phyloP scores from a whole-genome alignment of 75 land plant species.

The Sequoiadendron giganteum region DNA sequence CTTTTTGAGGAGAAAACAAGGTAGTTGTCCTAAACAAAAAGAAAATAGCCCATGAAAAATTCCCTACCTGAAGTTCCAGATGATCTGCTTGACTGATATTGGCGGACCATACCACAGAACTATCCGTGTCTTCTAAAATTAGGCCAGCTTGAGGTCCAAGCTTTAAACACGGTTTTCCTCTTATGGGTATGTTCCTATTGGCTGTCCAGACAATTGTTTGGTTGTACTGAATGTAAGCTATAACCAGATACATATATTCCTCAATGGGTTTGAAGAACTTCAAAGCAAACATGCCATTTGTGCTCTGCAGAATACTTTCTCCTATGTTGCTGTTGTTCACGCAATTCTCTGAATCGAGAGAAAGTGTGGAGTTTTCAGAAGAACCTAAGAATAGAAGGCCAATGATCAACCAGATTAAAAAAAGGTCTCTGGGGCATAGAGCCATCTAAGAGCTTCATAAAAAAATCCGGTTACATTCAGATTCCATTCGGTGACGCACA shows the following conservation, averaged over 20 bases:
- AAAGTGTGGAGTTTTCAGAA: neutral
- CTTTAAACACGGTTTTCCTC: conserved; percentile 1
- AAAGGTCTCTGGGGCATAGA: neutral
- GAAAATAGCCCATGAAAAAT: neutral
- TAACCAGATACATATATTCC: neutral
- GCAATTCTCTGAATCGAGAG: neutral
- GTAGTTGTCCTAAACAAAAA: neutral
- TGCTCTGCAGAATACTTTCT: neutral
- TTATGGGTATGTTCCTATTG: conserved; percentile 16
- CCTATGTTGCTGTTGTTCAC: neutral
- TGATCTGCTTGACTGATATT: conserved; percentile 4
- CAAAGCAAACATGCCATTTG: neutral
- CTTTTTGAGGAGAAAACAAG: neutral
- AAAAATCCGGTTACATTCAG: neutral
- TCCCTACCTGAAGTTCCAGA: conserved; percentile 10
- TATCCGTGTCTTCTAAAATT: conserved; percentile 2
- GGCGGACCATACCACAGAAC: conserved; percentile 12
- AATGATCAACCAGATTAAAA: neutral
- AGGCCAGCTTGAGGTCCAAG: conserved; percentile 4
- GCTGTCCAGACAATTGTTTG: conserved; percentile 16
- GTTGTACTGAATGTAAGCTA: neutral
- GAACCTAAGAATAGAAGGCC: neutral
- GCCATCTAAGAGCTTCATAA: neutral
- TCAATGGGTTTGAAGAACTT: neutral
- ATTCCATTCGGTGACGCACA: neutral